These are phyloP conservation scores for Penicillium expansum DNA, from an alignment of 2,329 filamentous ascomycete species.

Conservation along the genomic window DNA sequence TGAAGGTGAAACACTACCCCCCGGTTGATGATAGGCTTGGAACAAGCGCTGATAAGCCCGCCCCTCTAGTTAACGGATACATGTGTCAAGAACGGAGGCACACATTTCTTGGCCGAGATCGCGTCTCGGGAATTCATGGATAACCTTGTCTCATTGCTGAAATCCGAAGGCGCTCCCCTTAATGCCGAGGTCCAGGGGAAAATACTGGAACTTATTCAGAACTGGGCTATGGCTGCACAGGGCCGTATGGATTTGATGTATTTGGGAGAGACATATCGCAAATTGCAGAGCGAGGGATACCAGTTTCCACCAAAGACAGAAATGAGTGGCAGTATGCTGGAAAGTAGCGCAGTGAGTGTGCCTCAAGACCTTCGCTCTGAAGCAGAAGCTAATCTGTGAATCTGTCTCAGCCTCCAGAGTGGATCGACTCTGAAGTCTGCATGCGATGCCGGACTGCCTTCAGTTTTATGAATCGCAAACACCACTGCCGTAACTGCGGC, in stretches of 20 bases:
- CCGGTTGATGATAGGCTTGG: constrained; percentile 52
- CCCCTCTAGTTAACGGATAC: constrained; percentile 78
- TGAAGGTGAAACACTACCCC: constrained; percentile 72
- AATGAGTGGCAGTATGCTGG: constrained; percentile 95
- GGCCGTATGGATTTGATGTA: constrained; percentile 79
- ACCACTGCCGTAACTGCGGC: constrained; percentile 96
- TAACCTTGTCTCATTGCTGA: constrained; percentile 85
- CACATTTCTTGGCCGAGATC: constrained; percentile 92
- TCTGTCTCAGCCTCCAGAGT: constrained; percentile 75
- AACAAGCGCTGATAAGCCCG: constrained; percentile 60
- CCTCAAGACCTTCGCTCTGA: background rate
- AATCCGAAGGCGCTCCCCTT: constrained; percentile 70
- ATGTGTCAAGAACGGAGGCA: constrained; percentile 96
- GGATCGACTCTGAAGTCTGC: constrained; percentile 96
- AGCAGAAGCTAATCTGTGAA: constrained; percentile 11
- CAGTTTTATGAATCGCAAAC: constrained; percentile 96
- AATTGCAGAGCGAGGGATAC: constrained; percentile 79
- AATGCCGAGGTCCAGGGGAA: constrained; percentile 84
- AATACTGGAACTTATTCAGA: constrained; percentile 90
- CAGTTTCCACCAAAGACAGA: constrained; percentile 82
- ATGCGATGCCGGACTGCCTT: constrained; percentile 96
- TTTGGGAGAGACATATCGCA: constrained; percentile 81
- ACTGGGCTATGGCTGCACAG: constrained; percentile 87
- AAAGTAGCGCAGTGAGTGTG: constrained; percentile 80
- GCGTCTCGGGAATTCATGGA: constrained; percentile 98